A percentile compares a stretch with the other conserved stretches of the same genome.
These are phyloP conservation scores for Aspergillus steynii DNA, from an alignment of 495 filamentous ascomycete species.

Conservation along the genomic window DNA sequence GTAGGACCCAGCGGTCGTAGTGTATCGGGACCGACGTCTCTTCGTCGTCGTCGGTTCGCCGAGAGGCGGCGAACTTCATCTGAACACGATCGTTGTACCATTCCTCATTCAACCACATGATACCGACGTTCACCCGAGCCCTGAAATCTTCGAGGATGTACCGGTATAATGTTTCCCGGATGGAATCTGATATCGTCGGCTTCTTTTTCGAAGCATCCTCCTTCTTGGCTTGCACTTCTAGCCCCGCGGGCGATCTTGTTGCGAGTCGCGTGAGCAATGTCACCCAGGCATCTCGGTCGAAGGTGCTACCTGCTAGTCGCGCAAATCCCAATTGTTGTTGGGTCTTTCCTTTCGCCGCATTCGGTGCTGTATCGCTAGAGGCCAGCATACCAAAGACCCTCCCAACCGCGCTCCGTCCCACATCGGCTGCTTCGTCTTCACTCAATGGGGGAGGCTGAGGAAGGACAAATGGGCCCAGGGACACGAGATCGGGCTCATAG, in stretches of 20 bases:
- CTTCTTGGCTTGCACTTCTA: constrained; percentile 51
- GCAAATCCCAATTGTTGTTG: constrained; percentile 64
- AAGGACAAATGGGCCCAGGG: constrained; percentile 70
- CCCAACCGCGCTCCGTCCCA: constrained; percentile 66
- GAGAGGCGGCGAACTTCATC: constrained; percentile 39
- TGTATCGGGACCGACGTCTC: constrained; percentile 46
- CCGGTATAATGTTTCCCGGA: constrained; percentile 75
- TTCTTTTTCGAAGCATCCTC: constrained; percentile 28
- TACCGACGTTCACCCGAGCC: constrained; percentile 78
- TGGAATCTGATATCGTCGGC: constrained; percentile 58
- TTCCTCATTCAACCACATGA: constrained; percentile 93
- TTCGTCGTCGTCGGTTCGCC: constrained; percentile 42
- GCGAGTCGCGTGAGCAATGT: constrained; percentile 83
- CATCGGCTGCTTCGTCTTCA: constrained; percentile 63
- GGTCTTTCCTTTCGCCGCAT: constrained; percentile 42
- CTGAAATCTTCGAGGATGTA: constrained; percentile 92
- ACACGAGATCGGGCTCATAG: constrained; percentile 53
- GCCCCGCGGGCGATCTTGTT: constrained; percentile 70
- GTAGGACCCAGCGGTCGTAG: constrained; percentile 79
- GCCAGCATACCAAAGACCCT: constrained; percentile 77
- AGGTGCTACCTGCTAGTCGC: constrained; percentile 78
- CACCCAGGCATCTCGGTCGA: constrained; percentile 89
- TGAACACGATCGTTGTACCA: constrained; percentile 91
- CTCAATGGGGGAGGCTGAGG: constrained; percentile 74
- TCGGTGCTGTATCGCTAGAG: constrained; percentile 63